A percentile compares a stretch with the other conserved stretches of the same genome.
These are phyloP conservation scores for Candida peoriensis DNA, from an alignment of 805 yeast species.

Conservation along the genomic window DNA sequence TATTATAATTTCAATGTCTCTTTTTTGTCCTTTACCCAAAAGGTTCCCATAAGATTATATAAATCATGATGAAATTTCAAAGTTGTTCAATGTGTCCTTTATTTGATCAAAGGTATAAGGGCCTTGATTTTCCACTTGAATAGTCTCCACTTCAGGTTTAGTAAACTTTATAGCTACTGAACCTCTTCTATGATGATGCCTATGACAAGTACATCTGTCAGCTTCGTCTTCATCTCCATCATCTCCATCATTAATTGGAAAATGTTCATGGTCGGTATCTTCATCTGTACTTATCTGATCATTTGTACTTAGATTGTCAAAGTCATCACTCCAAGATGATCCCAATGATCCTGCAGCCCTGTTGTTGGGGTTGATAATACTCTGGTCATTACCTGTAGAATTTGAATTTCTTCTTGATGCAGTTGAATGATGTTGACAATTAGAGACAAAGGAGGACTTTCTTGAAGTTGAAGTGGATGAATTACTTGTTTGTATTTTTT, in stretches of 20 bases:
- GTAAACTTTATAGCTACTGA: slow-evolving; percentile 23
- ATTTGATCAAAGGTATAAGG: background rate
- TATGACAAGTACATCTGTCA: slow-evolving; percentile 13
- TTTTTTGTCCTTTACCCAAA: no score
- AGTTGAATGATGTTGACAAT: background rate
- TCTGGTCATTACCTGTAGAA: background rate
- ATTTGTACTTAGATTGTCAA: no score
- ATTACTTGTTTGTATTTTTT: background rate
- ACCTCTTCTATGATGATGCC: slow-evolving; percentile 27
- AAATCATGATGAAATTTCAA: slow-evolving; percentile 1
- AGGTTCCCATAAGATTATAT: no score
- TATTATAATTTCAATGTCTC: no score
- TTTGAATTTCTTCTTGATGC: background rate
- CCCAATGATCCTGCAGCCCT: no score
- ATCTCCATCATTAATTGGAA: background rate
- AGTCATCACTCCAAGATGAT: no score
- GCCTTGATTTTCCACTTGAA: background rate
- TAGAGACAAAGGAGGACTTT: slow-evolving; percentile 1
- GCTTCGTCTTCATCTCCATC: background rate
- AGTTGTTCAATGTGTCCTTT: background rate
- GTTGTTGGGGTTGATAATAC: background rate
- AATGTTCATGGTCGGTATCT: no score
- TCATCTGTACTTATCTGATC: no score
- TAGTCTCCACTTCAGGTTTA: slow-evolving; percentile 5
- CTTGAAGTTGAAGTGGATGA: background rate